Conservation (phyloP, 805 yeast genomes). For the Saturnispora sanitii region DNA sequence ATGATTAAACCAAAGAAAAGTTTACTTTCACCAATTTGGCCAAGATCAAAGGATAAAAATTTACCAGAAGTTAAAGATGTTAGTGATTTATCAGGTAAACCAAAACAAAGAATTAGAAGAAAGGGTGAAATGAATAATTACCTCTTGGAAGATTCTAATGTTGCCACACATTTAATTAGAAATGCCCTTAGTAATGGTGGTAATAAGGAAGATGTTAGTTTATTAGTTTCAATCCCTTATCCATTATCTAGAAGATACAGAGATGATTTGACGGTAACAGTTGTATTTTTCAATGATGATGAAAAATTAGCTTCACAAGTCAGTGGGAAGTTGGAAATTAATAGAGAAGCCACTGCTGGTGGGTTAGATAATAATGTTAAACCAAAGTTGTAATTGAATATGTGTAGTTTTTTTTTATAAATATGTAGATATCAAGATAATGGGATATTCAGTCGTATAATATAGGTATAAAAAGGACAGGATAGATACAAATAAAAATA, state of each 20-base stretch:
- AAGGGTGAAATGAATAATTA: slow-evolving; percentile 29
- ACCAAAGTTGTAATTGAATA: slow-evolving; percentile 33
- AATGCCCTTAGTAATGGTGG: slow-evolving; percentile 88
- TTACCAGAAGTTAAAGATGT: slow-evolving; percentile 58
- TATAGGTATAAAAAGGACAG: not conserved
- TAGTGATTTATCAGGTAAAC: slow-evolving; percentile 46
- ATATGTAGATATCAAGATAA: not conserved
- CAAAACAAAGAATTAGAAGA: slow-evolving; percentile 69
- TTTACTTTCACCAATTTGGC: slow-evolving; percentile 32
- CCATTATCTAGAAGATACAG: slow-evolving; percentile 88
- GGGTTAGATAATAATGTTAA: slow-evolving; percentile 35
- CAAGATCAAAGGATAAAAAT: slow-evolving; percentile 28
- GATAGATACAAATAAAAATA: too few relatives aligned
- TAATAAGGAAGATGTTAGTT: slow-evolving; percentile 75
- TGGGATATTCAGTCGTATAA: not conserved
- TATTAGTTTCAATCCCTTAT: slow-evolving; percentile 82
- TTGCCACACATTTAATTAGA: slow-evolving; percentile 85
- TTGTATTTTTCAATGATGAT: slow-evolving; percentile 71
- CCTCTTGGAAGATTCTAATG: slow-evolving; percentile 74
- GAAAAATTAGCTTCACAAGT: slow-evolving; percentile 36
- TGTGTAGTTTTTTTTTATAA: too few relatives aligned
- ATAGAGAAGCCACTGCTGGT: slow-evolving; percentile 47
- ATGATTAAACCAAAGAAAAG: slow-evolving; percentile 44
- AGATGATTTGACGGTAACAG: slow-evolving; percentile 94
- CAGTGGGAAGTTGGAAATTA: slow-evolving; percentile 44